Evolutionary conservation across 768 basidiomycete genomes (phyloP).

Genomic region (Goffeauzyma gilvescens): DNA sequence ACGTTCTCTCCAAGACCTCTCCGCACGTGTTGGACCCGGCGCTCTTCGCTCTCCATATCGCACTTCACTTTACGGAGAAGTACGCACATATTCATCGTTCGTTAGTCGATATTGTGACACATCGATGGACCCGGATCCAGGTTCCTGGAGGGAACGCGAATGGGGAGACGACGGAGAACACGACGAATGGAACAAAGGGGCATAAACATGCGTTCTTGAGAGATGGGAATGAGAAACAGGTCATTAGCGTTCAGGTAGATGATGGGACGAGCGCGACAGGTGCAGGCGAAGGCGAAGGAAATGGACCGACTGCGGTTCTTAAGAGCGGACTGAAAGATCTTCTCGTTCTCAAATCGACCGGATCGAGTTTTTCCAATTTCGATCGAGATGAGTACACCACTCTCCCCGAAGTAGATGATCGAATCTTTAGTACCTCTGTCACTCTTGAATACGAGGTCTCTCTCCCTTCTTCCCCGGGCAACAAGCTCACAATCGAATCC

Average conservation of each 20-base stretch:
- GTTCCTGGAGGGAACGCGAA: conserved; percentile 35
- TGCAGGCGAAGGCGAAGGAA: conserved; percentile 44
- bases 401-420: conserved; percentile 57
- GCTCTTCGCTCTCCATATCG: conserved; percentile 72
- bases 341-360: conserved; percentile 66
- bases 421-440: conserved; percentile 76
- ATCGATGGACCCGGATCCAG: conserved; percentile 65
- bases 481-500: conserved; percentile 24
- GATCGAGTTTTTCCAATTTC: conserved; percentile 66
- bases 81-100: conserved; percentile 59
- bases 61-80: conserved; percentile 57
- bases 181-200: too few species aligned
- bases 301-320: conserved; percentile 44
- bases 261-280: too few species aligned
- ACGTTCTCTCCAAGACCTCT: conserved; percentile 60
- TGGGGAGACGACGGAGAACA: conserved; percentile 25
- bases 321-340: conserved; percentile 52
- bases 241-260: conserved; percentile 44
- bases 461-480: conserved; percentile 22
- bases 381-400: conserved; percentile 66
- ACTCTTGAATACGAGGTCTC: conserved; percentile 54
- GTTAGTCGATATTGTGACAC: conserved; percentile 50
- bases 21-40: conserved; percentile 69
- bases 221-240: conserved; percentile 75
- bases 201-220: conserved; percentile 70